phyloP scores from a whole-genome alignment of 352 stramenopile species.

The Elongisporangium anandrum region DNA sequence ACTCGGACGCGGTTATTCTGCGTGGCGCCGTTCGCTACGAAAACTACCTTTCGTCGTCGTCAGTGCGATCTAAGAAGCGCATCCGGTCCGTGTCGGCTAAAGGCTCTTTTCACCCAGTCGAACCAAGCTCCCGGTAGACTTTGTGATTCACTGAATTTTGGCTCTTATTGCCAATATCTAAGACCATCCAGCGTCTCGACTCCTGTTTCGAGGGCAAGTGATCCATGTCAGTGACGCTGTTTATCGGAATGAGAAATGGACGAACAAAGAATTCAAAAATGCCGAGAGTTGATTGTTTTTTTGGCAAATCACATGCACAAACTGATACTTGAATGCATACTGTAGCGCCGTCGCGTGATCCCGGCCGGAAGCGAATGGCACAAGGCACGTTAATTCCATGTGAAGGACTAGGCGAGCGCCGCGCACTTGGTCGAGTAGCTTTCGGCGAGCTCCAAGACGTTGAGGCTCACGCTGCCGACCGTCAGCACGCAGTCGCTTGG shows the following conservation, averaged over 20 bases:
- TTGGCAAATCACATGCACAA: no score
- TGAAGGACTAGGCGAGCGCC: slow-evolving; percentile 6
- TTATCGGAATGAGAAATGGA: no score
- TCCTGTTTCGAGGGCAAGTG: no score
- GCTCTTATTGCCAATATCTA: no score
- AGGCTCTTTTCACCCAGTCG: background rate
- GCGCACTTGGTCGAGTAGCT: slow-evolving; percentile 33
- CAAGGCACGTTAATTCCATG: background rate
- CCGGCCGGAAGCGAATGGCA: background rate
- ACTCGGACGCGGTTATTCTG: background rate
- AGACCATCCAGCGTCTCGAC: no score
- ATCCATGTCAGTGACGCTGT: no score
- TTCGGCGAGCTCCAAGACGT: slow-evolving; percentile 38
- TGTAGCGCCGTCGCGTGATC: background rate
- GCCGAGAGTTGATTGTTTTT: no score
- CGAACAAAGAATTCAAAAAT: no score
- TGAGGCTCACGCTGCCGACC: slow-evolving; percentile 36
- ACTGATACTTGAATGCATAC: background rate
- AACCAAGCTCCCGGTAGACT: no score
- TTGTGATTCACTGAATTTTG: no score
- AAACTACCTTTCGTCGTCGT: background rate
- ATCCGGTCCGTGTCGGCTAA: background rate
- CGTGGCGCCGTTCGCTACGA: background rate
- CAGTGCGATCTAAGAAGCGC: background rate
- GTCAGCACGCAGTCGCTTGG: slow-evolving; percentile 38